Percentiles rank a stretch among this genome's conserved stretches.
Evolutionary conservation across 495 filamentous ascomycete species (phyloP).

Genomic region (Penicillium mononematosum): DNA sequence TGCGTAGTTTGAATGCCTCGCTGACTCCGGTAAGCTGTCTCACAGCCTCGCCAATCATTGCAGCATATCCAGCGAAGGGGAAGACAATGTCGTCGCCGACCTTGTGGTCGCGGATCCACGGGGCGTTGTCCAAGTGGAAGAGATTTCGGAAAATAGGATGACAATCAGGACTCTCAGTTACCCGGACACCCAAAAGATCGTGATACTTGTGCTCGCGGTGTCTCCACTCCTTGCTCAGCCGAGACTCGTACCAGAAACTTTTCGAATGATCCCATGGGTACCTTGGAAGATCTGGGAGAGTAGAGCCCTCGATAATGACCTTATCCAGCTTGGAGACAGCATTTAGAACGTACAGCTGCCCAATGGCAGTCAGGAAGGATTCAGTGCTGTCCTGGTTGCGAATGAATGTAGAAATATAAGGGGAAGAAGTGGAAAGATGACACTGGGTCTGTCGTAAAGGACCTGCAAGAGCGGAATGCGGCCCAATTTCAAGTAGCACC

Average conservation of each 20-base stretch:
- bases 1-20: constrained; percentile 26
- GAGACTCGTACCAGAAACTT: constrained; percentile 5
- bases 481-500: constrained; percentile 47
- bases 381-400: not conserved
- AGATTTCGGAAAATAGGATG: constrained; percentile 21
- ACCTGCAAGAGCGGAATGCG: constrained; percentile 40
- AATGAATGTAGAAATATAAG: not conserved
- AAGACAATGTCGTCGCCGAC: constrained; percentile 43
- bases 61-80: constrained; percentile 46
- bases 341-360: not conserved
- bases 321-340: not conserved
- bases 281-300: constrained; percentile 4
- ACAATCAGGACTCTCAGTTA: constrained; percentile 10
- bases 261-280: constrained; percentile 9
- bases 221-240: constrained; percentile 4
- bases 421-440: constrained; percentile 1
- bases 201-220: not conserved
- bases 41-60: constrained; percentile 47
- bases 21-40: constrained; percentile 32
- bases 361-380: constrained; percentile 7
- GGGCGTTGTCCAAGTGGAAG: constrained; percentile 23
- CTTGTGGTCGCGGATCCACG: constrained; percentile 38
- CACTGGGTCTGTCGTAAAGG: constrained; percentile 36
- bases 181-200: constrained; percentile 1
- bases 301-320: not conserved